These are phyloP conservation scores for Pseudogymnoascus sp. DNA, from an alignment of 2,329 filamentous ascomycete species.

Conservation along the genomic window DNA sequence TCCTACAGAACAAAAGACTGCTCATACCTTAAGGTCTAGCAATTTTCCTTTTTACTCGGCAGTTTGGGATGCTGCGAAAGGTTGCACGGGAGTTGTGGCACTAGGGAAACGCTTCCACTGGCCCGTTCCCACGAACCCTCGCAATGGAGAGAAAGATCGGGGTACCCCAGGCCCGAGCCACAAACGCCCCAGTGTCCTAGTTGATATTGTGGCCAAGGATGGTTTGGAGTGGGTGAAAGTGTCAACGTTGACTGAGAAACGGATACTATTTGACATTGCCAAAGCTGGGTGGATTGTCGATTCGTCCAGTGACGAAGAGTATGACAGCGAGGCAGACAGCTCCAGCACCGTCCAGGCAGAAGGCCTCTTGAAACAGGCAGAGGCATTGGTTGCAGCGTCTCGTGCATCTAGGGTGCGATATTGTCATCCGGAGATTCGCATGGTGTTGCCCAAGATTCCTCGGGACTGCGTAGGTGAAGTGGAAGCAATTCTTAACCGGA, in stretches of 20 bases:
- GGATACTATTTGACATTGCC: constrained; percentile 60
- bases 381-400: constrained; percentile 51
- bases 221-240: constrained; percentile 63
- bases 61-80: constrained; percentile 56
- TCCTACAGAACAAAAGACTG: constrained; percentile 27
- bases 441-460: constrained; percentile 54
- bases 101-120: constrained; percentile 51
- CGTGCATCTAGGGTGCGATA: constrained; percentile 50
- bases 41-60: constrained; percentile 60
- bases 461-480: constrained; percentile 45
- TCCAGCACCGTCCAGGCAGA: constrained; percentile 37
- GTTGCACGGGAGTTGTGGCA: constrained; percentile 47
- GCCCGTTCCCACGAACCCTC: constrained; percentile 20
- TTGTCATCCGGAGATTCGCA: constrained; percentile 48
- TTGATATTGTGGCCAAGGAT: constrained; percentile 58
- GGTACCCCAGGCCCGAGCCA: constrained; percentile 13
- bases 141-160: constrained; percentile 14
- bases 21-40: constrained; percentile 55
- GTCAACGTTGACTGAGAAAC: constrained; percentile 55
- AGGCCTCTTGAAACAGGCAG: constrained; percentile 53
- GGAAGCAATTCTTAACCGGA: constrained; percentile 47
- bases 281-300: constrained; percentile 55
- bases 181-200: constrained; percentile 38
- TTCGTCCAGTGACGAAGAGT: constrained; percentile 36
- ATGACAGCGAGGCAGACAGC: constrained; percentile 36